Evolutionary conservation across 371 early-diverging fungal species (phyloP), one percentile per base, ranked within the genome.

Genomic region (Rhizopus stolonifer): DNA sequence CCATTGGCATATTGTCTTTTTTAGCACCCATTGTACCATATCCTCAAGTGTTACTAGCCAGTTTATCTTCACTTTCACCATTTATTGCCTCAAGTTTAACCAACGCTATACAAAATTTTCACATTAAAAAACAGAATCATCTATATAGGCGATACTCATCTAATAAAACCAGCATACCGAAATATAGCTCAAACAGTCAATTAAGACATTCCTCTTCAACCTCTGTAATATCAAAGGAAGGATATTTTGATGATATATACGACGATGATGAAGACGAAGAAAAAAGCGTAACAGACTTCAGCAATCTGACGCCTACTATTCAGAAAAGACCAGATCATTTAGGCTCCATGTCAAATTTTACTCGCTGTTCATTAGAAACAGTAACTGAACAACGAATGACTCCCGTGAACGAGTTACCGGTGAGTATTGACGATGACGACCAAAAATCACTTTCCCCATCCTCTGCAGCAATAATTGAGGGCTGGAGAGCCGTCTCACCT

Each of bases 11-110:
- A 32, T 49, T 85, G 4, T 85, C 85, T 1, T 76, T 85, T 26
- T 65, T 85, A 3, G 77, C 83, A 2, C 77, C 77, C 9, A 70
- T 81, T 26, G 75, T 82, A 23, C 85, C 85, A n/a, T 85, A 80
- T 52, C 83, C 85, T 5, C 65, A 74, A 14, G 69, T 72, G 11
- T 59, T 82, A 13, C 48, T 81, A 21, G 58, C 72, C 6, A 68
- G 77, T 38, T 43, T 85, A n/a, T 58, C 61, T 5, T 69, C 74
- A 4, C 59, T 85, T 1, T 61, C 74, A 8, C 83, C 85, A 13
- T 85, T 81, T 46, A 61, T 85, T 33, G 77, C 83, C 13, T 71
- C 73, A 17, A 75, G 73, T 43, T 61, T 73, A 4, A 59, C 71
- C n/a, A 73, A 70, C 22, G 73, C 73, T 2, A 49, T 61, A 2